Base-by-base conservation (phyloP, 2,329 filamentous ascomycete species). In the Cercospora sp. region DNA sequence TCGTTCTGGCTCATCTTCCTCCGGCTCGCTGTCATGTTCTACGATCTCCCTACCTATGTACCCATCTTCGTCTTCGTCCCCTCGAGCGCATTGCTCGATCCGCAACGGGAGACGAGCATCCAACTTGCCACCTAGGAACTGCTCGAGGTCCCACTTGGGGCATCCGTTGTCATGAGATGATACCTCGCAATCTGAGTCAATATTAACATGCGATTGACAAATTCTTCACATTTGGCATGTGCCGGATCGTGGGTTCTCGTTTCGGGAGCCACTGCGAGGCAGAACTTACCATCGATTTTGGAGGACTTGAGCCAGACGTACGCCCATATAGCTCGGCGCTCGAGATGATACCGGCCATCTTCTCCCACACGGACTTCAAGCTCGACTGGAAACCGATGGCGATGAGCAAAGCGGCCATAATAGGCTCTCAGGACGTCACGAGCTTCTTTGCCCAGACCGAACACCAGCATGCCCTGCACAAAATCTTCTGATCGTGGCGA, bases 401-500 rank as follows among this genome's bases (percentile, higher is more conserved):
- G 67, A 57, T 72, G 68, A 1, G 69, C 60, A 30, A 67, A 31
- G 7, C 64, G 58, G 9, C 68, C 66, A 65, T 77, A 78, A 66
- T 74, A 75, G 13, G 64, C 45, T 53, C 75, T 68, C 36, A 78
- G 72, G 3, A 66, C 13, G 33, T 69, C 57, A 12, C 74, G 70
- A 8, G 68, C 64, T 5, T 64, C 55, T 30, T 69, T 69, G 55
- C 71, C 70, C 12, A 71, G 70, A 10, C 75, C 76, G 51, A 77
- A 73, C 36, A 77, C 53, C 1, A 77, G 33, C 65, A 77, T 72
- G 31, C 76, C 76, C 58, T 74, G 73, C 10, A 76, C 75, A 59
- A 69, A 71, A 30, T 69, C 69, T 9, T 26, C 28, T 18, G 67
- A 51, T 18, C 66, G 65, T n/a, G 57, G 9, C 12, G 75, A 72